Conservation (phyloP, 2,329 filamentous ascomycete genomes). For the Lanzia echinophila region DNA sequence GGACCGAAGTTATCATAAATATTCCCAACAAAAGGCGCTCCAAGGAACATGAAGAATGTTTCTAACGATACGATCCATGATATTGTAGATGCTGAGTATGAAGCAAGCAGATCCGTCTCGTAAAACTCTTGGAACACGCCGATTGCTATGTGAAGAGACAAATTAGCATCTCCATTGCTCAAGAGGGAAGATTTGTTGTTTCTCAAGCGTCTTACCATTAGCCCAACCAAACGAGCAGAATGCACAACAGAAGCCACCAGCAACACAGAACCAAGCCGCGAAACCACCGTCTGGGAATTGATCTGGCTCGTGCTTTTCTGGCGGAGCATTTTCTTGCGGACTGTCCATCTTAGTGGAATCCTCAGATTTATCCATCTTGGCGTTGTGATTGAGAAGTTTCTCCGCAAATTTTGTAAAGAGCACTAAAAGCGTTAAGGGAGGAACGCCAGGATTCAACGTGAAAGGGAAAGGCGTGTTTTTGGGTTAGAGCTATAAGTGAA, state of each 20-base stretch:
- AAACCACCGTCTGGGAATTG: conserved; percentile 44
- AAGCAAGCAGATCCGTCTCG: conserved; percentile 38
- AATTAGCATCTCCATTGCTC: background rate
- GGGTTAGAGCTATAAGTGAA: too few species aligned
- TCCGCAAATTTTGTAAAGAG: too few species aligned
- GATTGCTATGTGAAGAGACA: conserved; percentile 25
- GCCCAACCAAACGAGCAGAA: conserved; percentile 43
- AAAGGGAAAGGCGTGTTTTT: too few species aligned
- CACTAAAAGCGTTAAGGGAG: too few species aligned
- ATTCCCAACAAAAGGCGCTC: conserved; percentile 17
- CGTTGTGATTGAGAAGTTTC: background rate
- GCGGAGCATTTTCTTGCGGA: background rate
- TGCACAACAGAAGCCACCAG: conserved; percentile 36
- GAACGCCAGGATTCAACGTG: too few species aligned
- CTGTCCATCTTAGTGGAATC: background rate
- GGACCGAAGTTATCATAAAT: conserved; percentile 20
- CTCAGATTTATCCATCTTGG: background rate
- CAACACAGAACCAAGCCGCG: conserved; percentile 48
- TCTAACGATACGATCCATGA: conserved; percentile 53
- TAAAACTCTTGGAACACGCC: conserved; percentile 54
- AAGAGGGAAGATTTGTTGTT: background rate
- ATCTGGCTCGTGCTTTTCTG: background rate
- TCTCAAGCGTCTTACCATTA: conserved; percentile 28
- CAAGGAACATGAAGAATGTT: conserved; percentile 42
- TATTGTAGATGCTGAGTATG: conserved; percentile 44